Evolutionary conservation across 1,284 basidiomycete genomes (phyloP).

Genomic region (Anthracocystis panici-leucophaei): DNA sequence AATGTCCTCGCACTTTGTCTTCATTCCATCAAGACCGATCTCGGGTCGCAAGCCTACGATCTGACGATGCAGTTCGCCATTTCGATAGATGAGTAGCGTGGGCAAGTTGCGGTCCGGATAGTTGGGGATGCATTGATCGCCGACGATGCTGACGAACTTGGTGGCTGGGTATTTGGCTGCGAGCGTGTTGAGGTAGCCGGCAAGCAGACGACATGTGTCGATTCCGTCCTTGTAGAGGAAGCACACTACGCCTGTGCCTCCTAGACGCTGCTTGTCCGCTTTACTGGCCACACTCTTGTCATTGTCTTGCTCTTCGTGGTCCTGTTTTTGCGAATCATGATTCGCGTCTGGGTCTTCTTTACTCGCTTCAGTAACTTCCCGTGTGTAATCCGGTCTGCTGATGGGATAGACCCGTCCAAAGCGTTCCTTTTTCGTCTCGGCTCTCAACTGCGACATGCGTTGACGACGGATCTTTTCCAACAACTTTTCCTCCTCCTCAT

Average conservation of each 20-base stretch:
- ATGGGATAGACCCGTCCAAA: constrained; percentile 91
- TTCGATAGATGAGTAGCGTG: constrained; percentile 90
- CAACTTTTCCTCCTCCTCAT: constrained; percentile 81
- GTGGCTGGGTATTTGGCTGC: constrained; percentile 87
- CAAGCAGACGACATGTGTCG: constrained; percentile 78
- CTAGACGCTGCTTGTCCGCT: constrained; percentile 70
- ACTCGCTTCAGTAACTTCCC: constrained; percentile 94
- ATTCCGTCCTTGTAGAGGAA: constrained; percentile 85
- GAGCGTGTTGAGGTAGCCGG: constrained; percentile 79
- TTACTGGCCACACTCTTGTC: background rate
- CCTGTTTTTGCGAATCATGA: constrained; percentile 69
- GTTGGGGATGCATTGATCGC: constrained; percentile 92
- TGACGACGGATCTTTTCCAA: constrained; percentile 79
- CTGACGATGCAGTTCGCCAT: constrained; percentile 88
- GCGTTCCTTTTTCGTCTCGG: constrained; percentile 76
- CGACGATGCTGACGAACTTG: constrained; percentile 95
- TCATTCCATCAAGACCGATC: constrained; percentile 75
- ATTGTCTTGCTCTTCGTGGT: constrained; percentile 73
- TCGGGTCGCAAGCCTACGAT: constrained; percentile 80
- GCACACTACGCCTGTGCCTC: constrained; percentile 84
- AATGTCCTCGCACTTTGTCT: constrained; percentile 78
- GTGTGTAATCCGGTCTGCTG: constrained; percentile 89
- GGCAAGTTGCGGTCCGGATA: constrained; percentile 92
- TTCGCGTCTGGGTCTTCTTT: constrained; percentile 73
- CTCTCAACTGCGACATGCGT: constrained; percentile 78